These are phyloP conservation scores for Penicillium cosmopolitanum DNA, from an alignment of 495 filamentous ascomycete genomes.

Conservation along the genomic window DNA sequence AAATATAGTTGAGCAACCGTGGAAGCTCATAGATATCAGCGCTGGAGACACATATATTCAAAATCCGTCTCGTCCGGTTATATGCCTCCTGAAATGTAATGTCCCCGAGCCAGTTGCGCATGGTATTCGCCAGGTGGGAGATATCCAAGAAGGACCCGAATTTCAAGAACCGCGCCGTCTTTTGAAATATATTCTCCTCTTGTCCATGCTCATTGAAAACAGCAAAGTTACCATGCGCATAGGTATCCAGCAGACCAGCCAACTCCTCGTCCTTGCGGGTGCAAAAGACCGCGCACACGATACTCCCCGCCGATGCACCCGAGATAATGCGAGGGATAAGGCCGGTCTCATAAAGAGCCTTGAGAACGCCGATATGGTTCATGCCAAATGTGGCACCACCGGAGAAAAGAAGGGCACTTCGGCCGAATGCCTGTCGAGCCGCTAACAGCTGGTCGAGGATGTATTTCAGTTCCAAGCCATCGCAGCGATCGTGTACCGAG, in stretches of 20 bases:
- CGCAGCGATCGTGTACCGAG: constrained; percentile 56
- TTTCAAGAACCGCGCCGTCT: constrained; percentile 76
- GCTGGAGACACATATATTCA: constrained; percentile 92
- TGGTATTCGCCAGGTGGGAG: constrained; percentile 74
- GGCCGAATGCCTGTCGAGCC: constrained; percentile 83
- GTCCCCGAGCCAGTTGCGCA: constrained; percentile 78
- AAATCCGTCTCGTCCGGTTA: constrained; percentile 83
- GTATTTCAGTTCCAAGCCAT: constrained; percentile 62
- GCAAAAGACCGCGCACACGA: constrained; percentile 86
- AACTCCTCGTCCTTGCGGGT: constrained; percentile 85
- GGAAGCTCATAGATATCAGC: constrained; percentile 87
- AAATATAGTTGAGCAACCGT: constrained; percentile 87
- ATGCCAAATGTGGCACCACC: constrained; percentile 95
- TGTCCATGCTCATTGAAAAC: constrained; percentile 79
- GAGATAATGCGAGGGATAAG: constrained; percentile 91
- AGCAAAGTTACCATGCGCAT: constrained; percentile 78
- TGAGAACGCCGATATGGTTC: constrained; percentile 94
- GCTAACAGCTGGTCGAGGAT: constrained; percentile 76
- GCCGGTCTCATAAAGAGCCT: constrained; percentile 73
- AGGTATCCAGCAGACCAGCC: constrained; percentile 68
- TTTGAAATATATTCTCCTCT: constrained; percentile 68
- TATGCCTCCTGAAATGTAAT: constrained; percentile 96
- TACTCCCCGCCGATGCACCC: constrained; percentile 91
- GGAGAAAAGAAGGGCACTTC: constrained; percentile 83
- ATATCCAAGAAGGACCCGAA: constrained; percentile 85